Base-by-base conservation (phyloP, 2,329 filamentous ascomycete genomes). In the Epichloe gansuensis region DNA sequence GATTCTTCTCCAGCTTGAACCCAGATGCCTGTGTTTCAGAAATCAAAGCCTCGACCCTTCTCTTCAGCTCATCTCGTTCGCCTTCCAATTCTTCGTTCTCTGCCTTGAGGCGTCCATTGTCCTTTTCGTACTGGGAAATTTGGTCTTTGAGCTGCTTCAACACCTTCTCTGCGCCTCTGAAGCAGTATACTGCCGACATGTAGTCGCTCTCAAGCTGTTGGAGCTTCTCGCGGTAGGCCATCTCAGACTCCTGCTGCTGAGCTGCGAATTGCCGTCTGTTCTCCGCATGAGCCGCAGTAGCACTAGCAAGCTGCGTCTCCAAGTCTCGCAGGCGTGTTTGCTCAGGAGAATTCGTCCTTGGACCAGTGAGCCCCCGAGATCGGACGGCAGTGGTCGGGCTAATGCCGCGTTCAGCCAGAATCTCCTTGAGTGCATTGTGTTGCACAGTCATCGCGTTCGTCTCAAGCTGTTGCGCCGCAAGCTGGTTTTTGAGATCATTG, bases 81-180 rank as follows among this genome's bases (percentile, higher is more conserved):
- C 71, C 68, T 60, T 94, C 84, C 88, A 88, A 95, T 12, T 81
- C 79, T 2, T 73, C 71, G 2, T 96, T 73, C 62, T 96, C 89
- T 46, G 82, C 78, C 67, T 93, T 90, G 41, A 98, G 74, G 54
- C 86, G 85, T 17, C 76, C 73, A 62, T 96, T 96, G 55, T 93
- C 86, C 12, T 81, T 71, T 76, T 97, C 97, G 71, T 94, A 93
- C 53, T 89, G 87, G 51, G 85, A 77, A n/a, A 98, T 76, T 70
- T 98, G 93, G 62, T 96, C 89, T 73, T 97, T 97, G 77, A 98
- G 91, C 68, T 94, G 91, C 69, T 93, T 90, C 47, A 98, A 80
- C 89, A 98, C 96, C 77, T 96, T 97, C 70, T 98, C 93, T 1
- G 93, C 97, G 53, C 93, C 93, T 69, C 95, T 94, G 59, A 98